Conservation (phyloP, 2,329 filamentous ascomycete species). For the Colletotrichum sidae region DNA sequence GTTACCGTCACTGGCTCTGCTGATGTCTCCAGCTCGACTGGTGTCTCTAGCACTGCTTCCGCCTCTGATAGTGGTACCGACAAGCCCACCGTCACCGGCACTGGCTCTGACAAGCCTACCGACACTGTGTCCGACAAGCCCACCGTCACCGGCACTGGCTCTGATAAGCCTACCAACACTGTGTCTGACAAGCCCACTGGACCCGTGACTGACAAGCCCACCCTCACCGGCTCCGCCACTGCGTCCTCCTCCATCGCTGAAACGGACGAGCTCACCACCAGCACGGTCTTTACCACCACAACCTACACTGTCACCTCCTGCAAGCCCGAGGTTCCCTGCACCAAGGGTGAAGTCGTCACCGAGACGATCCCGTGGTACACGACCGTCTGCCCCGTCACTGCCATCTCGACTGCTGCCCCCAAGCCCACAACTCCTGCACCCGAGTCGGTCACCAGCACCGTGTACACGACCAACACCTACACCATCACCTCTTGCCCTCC, state of each 20-base stretch:
- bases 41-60: slow-evolving; percentile 32
- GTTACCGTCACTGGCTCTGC: not conserved
- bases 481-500: slow-evolving; percentile 68
- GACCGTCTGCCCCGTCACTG: slow-evolving; percentile 56
- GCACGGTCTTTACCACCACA: slow-evolving; percentile 49
- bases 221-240: slow-evolving; percentile 4
- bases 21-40: slow-evolving; percentile 26
- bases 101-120: slow-evolving; percentile 4
- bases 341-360: slow-evolving; percentile 51
- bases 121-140: no score
- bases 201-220: slow-evolving; percentile 21
- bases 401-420: slow-evolving; percentile 22
- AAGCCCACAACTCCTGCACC: slow-evolving; percentile 21
- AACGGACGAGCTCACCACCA: slow-evolving; percentile 39
- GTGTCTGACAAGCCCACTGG: no score
- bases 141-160: slow-evolving; percentile 15
- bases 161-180: not conserved
- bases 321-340: slow-evolving; percentile 52
- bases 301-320: slow-evolving; percentile 57
- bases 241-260: slow-evolving; percentile 1
- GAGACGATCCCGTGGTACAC: slow-evolving; percentile 49
- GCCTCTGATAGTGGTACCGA: slow-evolving; percentile 28
- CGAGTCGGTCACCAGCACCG: slow-evolving; percentile 48
- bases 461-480: slow-evolving; percentile 56
- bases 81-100: slow-evolving; percentile 14